Conservation (phyloP, 257 asterid genomes). For the Coffea eugenioides region DNA sequence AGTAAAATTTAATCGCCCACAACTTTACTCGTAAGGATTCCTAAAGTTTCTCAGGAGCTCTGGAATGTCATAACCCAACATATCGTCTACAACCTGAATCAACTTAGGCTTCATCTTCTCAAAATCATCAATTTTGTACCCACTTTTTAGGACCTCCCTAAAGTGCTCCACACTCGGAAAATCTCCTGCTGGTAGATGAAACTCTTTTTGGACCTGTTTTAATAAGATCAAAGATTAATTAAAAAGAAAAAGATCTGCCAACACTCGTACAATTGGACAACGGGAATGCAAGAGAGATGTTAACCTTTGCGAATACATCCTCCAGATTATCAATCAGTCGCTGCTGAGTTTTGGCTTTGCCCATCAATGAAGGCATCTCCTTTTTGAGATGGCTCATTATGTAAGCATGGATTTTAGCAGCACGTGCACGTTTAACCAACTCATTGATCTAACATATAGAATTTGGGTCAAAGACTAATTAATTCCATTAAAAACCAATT, state of each 20-base stretch:
- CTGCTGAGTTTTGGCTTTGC: slow-evolving; percentile 74
- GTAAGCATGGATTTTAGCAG: slow-evolving; percentile 91
- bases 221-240: not conserved
- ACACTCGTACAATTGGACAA: not conserved
- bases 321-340: slow-evolving; percentile 62
- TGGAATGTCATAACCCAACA: slow-evolving; percentile 88
- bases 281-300: not conserved
- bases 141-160: slow-evolving; percentile 49
- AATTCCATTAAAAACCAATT: not conserved
- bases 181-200: slow-evolving; percentile 80
- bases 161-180: slow-evolving; percentile 71
- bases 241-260: not conserved
- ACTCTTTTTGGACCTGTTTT: slow-evolving; percentile 68
- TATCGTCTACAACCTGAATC: slow-evolving; percentile 74
- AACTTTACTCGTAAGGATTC: slow-evolving; percentile 59
- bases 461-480: not conserved
- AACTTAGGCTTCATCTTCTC: slow-evolving; percentile 82
- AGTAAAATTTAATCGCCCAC: slow-evolving; percentile 15
- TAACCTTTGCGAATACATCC: slow-evolving; percentile 63
- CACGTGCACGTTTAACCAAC: slow-evolving; percentile 92
- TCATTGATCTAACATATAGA: slow-evolving; percentile 63
- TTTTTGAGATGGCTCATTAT: slow-evolving; percentile 88
- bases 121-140: slow-evolving; percentile 70
- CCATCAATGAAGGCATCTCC: slow-evolving; percentile 90
- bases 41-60: slow-evolving; percentile 67